Conservation (phyloP, 2,329 filamentous ascomycete genomes). For the Aspergillus fijiensis region DNA sequence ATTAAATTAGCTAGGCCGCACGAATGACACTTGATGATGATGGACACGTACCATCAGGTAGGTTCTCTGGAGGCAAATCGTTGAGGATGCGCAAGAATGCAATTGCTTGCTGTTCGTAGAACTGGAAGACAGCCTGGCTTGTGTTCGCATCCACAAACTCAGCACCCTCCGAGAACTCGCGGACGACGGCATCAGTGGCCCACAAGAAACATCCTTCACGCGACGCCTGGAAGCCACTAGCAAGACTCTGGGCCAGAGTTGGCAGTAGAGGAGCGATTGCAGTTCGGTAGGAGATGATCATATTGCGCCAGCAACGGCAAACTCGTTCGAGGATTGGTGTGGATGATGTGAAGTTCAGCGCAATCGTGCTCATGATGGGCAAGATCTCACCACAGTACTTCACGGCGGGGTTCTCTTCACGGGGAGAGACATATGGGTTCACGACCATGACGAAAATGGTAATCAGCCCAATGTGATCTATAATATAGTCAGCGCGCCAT, state of each 20-base stretch:
- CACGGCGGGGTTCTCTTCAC: conserved; percentile 81
- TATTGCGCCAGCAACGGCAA: conserved; percentile 93
- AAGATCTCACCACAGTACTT: conserved; percentile 96
- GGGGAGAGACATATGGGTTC: conserved; percentile 70
- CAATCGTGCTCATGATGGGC: conserved; percentile 78
- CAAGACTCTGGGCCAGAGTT: conserved; percentile 82
- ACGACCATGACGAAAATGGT: conserved; percentile 83
- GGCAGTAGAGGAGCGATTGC: conserved; percentile 83
- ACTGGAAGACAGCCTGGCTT: conserved; percentile 83
- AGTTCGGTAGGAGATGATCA: conserved; percentile 93
- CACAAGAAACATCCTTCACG: conserved; percentile 97
- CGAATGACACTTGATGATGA: background rate
- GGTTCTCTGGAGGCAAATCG: conserved; percentile 72
- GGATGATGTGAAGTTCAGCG: conserved; percentile 83
- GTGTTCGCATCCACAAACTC: conserved; percentile 81
- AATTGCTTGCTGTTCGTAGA: conserved; percentile 90
- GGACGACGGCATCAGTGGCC: conserved; percentile 91
- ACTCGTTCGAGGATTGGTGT: conserved; percentile 88
- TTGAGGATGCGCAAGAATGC: conserved; percentile 87
- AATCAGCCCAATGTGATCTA: conserved; percentile 86
- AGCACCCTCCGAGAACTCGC: conserved; percentile 89
- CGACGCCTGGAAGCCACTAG: conserved; percentile 78
- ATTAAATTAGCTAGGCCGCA: conserved; percentile 7
- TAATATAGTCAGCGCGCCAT: conserved; percentile 15
- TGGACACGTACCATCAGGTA: conserved; percentile 61